Percentiles rank a stretch among this genome's conserved stretches.
Conservation (phyloP, 495 filamentous ascomycete genomes). For the Daldinia concentrica region DNA sequence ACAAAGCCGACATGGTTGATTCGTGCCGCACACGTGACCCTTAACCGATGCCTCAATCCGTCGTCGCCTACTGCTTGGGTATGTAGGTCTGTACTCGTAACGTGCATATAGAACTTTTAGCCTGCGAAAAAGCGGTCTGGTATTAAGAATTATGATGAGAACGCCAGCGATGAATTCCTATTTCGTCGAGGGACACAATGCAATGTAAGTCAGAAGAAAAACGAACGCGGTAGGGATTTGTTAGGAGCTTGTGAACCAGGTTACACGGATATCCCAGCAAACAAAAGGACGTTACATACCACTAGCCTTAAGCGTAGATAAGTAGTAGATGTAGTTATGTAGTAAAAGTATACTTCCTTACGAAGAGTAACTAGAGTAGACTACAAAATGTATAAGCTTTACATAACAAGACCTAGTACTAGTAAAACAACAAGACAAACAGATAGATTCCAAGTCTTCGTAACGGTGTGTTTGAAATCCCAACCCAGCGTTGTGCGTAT, state of each 20-base stretch:
- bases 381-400: background rate
- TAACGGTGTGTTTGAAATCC: background rate
- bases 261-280: conserved; percentile 3
- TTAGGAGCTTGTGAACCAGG: background rate
- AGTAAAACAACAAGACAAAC: too few species aligned
- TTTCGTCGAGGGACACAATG: conserved; percentile 11
- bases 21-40: conserved; percentile 37
- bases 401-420: too few species aligned
- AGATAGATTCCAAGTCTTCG: background rate
- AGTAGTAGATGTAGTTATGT: background rate
- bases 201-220: conserved; percentile 4
- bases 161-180: conserved; percentile 1
- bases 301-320: background rate
- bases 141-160: background rate
- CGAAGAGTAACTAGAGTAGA: background rate
- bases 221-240: background rate
- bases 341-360: background rate
- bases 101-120: conserved; percentile 14
- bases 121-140: conserved; percentile 40
- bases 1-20: conserved; percentile 37
- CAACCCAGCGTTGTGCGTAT: conserved; percentile 4
- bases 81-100: conserved; percentile 7
- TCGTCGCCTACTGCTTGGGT: conserved; percentile 13
- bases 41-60: conserved; percentile 39
- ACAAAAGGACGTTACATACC: conserved; percentile 1